Evolutionary conservation across 495 filamentous ascomycete species (phyloP), one percentile per base, ranked within the genome.

Genomic region (Rhypophila decipiens): DNA sequence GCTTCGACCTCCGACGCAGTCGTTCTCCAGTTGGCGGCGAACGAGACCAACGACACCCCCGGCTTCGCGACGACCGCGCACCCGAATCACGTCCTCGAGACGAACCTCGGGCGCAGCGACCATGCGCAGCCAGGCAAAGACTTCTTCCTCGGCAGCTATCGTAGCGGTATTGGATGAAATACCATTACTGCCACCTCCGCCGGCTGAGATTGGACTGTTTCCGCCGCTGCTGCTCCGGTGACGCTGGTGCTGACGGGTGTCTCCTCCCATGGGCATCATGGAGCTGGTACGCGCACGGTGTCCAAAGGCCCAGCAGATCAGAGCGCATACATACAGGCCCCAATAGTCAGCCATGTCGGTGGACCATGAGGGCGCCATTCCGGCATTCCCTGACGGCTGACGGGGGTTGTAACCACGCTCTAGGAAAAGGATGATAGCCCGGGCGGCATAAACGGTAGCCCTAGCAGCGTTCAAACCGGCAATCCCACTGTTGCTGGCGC

Each of bases 211-310:
- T 76, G 23, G 79, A 81, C 52, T 83, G 82, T 46, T 61, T 70
- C 15, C 85, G 72, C 60, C 50, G 24, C 47, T 50, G 90, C 90
- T 76, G 44, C 53, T 53, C 20, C 47, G 50, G 21, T 49, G 50
- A 12, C 47, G 31, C 39, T 24, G 29, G n/a, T n/a, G n/a, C 31
- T 45, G 72, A 20, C 24, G 23, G 83, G 64, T 83, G 83, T 18
- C 78, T 80, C 60, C 84, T 80, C 60, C 84, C 86, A 58, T 85
- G 87, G 66, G 84, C 40, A 11, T 52, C 34, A 35, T 20, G 29
- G 36, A 34, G 18, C 50, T 53, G 38, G 35, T 42, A 9, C 53
- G 57, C 5, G 56, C 46, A 24, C 60, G 61, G 33, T 72, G 58
- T 1, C 52, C 57, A 44, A 63, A 64, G 11, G 72, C 68, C 72